These are phyloP conservation scores for Camellia lanceoleosa DNA, from an alignment of 148 eudicot species.

Conservation along the genomic window DNA sequence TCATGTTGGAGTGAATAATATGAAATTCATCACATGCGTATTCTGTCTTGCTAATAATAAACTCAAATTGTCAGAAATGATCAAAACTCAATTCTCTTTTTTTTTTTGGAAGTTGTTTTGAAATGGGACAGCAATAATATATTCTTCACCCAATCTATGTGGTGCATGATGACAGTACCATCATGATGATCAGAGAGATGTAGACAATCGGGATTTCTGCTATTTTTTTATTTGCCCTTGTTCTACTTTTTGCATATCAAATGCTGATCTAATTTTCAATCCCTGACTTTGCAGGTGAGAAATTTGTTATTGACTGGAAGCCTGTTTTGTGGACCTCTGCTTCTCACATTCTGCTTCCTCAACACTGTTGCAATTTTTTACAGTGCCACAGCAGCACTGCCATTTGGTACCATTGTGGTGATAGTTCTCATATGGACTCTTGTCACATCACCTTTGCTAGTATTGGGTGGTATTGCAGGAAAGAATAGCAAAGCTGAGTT, in stretches of 20 bases:
- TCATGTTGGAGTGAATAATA: neutral
- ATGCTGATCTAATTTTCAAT: conserved; percentile 9
- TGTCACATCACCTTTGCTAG: conserved; percentile 47
- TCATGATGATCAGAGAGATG: neutral
- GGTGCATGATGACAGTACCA: neutral
- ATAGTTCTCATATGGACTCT: conserved; percentile 41
- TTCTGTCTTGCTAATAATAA: neutral
- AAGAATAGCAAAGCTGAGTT: conserved; percentile 48
- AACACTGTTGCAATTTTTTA: conserved; percentile 39
- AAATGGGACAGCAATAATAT: neutral
- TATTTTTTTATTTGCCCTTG: neutral
- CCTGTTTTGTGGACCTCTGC: conserved; percentile 37
- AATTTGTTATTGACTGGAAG: conserved; percentile 41
- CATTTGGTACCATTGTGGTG: conserved; percentile 46
- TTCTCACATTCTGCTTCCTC: conserved; percentile 38
- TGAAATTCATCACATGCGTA: neutral
- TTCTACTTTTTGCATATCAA: neutral
- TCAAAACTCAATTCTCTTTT: neutral
- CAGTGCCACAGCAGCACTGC: conserved; percentile 47
- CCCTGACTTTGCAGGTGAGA: conserved; percentile 32
- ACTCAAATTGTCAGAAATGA: neutral
- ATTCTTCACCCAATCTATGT: conserved; percentile 3
- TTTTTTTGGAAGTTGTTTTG: neutral
- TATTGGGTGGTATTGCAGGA: conserved; percentile 47
- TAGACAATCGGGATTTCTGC: neutral